Evolutionary conservation across 192 early-diverging fungal genomes (phyloP), one percentile per base, ranked within the genome.

Genomic region (Coemansia sp.): DNA sequence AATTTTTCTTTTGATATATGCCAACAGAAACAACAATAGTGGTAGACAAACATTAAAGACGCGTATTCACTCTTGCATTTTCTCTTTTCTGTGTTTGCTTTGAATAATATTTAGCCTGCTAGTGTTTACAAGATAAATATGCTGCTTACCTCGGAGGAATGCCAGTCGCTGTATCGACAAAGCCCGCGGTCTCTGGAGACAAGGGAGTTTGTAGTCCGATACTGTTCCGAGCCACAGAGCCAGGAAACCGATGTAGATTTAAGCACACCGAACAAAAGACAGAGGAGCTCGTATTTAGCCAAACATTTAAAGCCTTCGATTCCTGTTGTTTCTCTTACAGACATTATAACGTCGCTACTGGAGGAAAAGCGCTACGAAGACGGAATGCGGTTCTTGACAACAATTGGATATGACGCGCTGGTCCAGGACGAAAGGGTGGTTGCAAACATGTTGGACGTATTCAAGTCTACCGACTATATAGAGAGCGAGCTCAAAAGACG

Each of bases 301-400:
- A 45, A 54, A 48, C 66, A 42, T n/a, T 2, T 56, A 25, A 55
- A 67, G 34, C 38, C 33, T 22, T 40, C 50, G 16, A 34, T 77
- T 4, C 75, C 75, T 0, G 34, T 60, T 10, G 67, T 51, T 3
- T 76, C 79, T 1, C 17, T 76, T 54, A 56, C 70, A 30, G 71
- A 63, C n/a, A 63, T 82, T 12, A 49, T 67, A 29, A 61, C 56
- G 20, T 72, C 79, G 33, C 67, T 82, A 18, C 64, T 82, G 0
- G 79, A 82, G 25, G 79, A 73, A 28, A 64, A 56, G 7, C 73
- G 73, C 22, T 64, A 61, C 33, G 73, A 76, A 20, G 79, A 76
- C 12, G 70, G 73, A 11, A 31, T 76, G 1, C 79, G 73, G 5
- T 73, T 82, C n/a, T 67, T 82, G 2, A 51, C 48, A 0, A 61